Base-by-base conservation (phyloP, 768 basidiomycete species). In the Cubamyces lactineus region DNA sequence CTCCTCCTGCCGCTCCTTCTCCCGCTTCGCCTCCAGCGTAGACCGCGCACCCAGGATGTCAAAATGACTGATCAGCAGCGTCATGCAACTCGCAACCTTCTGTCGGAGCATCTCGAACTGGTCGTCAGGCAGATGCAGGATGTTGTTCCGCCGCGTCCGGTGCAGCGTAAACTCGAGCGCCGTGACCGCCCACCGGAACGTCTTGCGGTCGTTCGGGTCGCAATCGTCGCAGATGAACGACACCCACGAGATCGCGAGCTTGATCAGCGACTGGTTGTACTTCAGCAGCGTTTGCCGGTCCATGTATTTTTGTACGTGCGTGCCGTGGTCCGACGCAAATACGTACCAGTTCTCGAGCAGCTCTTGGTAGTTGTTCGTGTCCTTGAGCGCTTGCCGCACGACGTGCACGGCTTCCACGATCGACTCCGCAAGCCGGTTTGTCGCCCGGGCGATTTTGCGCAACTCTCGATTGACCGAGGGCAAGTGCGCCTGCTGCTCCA, bases 141-240 rank as follows among this genome's bases (percentile, higher is more conserved):
- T 98, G 71, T 88, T 87, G 73, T 91, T 92, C 57, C 92, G 87
- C 65, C 88, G 84, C 15, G 95, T 98, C 57, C 96, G 88, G 62
- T 88, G 84, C 61, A 93, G 85, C 1, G 94, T 88, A 71, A 95
- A 98, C 71, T 97, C 94, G 30, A 99, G 84, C 2, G 97, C 96
- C 60, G 89, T 92, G 55, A 99, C 95, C 8, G 97, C 96, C 96
- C 96, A 98, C 72, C 92, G 90, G 82, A 99, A 99, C 0, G 94
- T 98, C 73, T 89, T 91, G 59, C 94, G 85, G 73, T 98, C 96
- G 38, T 92, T 90, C 8, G 96, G 94, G 68, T 97, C 92, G 77
- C 97, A 99, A 69, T 96, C 93, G 71, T 98, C 95, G 76, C 94
- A 97, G 65, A 98, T 96, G 80, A 99, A 98, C 46, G 94, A 89